Base-by-base conservation (phyloP, 179 eudicot genomes). In the Nepenthes alata region DNA sequence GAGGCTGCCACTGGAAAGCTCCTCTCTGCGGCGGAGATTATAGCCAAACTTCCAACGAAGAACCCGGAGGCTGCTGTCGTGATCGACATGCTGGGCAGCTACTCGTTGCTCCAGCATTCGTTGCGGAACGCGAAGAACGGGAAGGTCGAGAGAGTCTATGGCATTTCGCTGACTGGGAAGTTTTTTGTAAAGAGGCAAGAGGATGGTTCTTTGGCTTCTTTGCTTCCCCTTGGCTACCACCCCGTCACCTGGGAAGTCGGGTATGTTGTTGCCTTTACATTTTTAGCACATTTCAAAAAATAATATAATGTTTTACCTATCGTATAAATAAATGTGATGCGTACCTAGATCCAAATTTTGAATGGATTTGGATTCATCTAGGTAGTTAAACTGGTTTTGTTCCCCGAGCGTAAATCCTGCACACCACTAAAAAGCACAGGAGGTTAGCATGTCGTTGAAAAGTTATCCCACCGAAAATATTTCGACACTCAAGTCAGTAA, bases 151-250 rank as follows among this genome's bases (percentile, higher is more conserved):
- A 58, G 61, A 6, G 47, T 37, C 49, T 58, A 58, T 37, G 49
- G 61, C 6, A 14, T 41, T 12, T 35, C 61, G 4, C 47, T 48
- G 38, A 3, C 38, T 38, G 37, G 59, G 34, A 25, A 56, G 38
- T 35, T 12, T 3, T 36, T 56, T 36, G 38, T 41, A 1, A 58
- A 58, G 49, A 41, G 36, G 2, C 16, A 58, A 10, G 50, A 58
- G 47, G 25, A 37, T n/a, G 61, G 61, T 9, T 58, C 61, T 14
- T 58, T 58, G 47, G 61, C 48, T 35, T 41, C 61, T 37, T 15
- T 58, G 47, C 61, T 58, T 5, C 61, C 47, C 11, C 47, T 58
- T 25, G 36, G 35, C 10, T 15, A 5, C 58, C 11, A 35, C 37
- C 58, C 11, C 39, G 58, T 36, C 37, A 55, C 37, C 13, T 34